Evolutionary conservation across 352 stramenopile genomes (phyloP).

Genomic region (Thraustochytrium sp.): DNA sequence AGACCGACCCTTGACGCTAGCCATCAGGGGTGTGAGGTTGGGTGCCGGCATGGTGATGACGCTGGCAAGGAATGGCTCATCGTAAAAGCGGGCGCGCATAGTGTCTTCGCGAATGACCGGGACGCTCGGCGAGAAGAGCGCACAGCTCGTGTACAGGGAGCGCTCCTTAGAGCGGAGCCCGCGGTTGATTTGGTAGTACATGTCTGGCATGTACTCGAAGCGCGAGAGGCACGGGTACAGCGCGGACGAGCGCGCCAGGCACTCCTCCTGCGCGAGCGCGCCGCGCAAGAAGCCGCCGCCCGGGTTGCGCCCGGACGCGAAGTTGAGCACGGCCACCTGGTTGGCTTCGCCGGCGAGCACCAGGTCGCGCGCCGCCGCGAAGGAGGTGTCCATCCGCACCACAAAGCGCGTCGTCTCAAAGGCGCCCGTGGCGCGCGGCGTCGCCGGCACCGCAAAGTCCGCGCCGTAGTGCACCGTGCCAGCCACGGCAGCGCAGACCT

Average conservation of each 20-base stretch:
- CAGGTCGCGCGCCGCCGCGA: background rate
- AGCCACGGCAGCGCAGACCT: background rate
- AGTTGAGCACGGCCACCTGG: background rate
- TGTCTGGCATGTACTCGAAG: background rate
- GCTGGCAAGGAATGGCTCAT: background rate
- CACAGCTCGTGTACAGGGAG: background rate
- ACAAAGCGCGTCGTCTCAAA: background rate
- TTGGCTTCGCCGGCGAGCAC: background rate
- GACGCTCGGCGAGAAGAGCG: background rate
- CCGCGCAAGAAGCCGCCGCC: slow-evolving; percentile 1
- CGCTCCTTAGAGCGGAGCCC: background rate
- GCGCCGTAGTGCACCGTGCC: background rate
- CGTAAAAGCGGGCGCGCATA: background rate
- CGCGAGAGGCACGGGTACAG: background rate
- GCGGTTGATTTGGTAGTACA: background rate
- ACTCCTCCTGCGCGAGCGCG: background rate
- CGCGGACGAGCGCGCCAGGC: background rate
- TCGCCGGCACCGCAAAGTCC: background rate
- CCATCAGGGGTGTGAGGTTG: background rate
- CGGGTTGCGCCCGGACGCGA: background rate
- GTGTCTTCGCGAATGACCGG: background rate
- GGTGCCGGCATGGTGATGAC: slow-evolving; percentile 6
- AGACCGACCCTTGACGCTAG: background rate
- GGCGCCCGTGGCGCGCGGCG: background rate
- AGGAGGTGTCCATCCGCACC: background rate